Evolutionary conservation across 2,329 filamentous ascomycete genomes (phyloP), one percentile per base, ranked within the genome.

Genomic region (Myriosclerotinia curreyana): DNA sequence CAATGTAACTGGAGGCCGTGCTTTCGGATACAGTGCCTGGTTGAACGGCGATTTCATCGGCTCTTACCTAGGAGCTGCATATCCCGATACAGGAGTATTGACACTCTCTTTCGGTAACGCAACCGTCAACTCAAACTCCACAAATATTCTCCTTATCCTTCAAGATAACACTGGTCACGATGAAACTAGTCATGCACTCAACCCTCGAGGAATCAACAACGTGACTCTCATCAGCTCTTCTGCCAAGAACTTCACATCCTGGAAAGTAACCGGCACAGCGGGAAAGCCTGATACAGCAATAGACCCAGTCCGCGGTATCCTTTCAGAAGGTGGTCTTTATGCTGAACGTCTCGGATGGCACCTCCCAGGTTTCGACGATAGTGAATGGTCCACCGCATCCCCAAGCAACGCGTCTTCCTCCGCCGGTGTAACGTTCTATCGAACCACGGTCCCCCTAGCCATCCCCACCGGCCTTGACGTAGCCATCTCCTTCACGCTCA

Each of bases 131-230:
- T 40, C 44, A 25, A 63, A 63, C 8, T 48, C 51, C 38, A 68
- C 73, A 0, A 83, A 84, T 62, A 72, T 81, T 1, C 75, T 86
- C 3, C 77, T 85, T 15, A 74, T 86, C 5, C 74, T 86, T 22
- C 81, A 85, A 72, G 82, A 87, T 68, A 80, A 86, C 74, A 83
- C 81, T 11, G 84, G 85, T 11, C 83, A 87, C 69, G 83, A 85
- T 53, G 77, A 83, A 28, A 80, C 79, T 0, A 76, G 77, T 0
- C 77, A 75, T 0, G 81, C 81, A 7, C 75, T 80, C 11, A 77
- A 80, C 17, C 77, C 80, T 9, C 75, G 82, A 52, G 83, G 83
- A 8, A 84, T 85, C 67, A 76, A 77, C 42, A 79, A 80, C 34
- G 82, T 82, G 0, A 81, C 78, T 1, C 77, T 84, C 0, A 52